Evolutionary conservation across 208 protist genomes (phyloP).

Genomic region (Trypanosoma theileri): DNA sequence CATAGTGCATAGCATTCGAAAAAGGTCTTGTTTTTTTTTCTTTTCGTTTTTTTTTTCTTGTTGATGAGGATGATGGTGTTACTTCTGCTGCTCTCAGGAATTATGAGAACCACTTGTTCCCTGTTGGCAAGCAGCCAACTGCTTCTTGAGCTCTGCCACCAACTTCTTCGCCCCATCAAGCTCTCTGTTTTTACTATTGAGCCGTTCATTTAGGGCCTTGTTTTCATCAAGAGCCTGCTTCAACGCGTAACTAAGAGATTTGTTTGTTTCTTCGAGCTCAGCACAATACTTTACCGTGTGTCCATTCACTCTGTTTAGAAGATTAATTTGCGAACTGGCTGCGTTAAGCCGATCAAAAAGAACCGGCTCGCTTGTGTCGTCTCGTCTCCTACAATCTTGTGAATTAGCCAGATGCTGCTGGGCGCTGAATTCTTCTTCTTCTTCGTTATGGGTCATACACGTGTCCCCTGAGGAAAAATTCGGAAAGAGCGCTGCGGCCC

Average conservation of each 20-base stretch:
- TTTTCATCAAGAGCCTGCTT: constrained; percentile 22
- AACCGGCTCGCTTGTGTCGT: neutral
- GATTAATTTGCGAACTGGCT: constrained; percentile 59
- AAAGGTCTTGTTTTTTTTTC: constrained; percentile 13
- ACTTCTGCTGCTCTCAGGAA: neutral
- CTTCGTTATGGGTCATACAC: neutral
- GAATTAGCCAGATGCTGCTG: constrained; percentile 5
- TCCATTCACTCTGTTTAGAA: constrained; percentile 56
- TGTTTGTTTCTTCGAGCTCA: constrained; percentile 52
- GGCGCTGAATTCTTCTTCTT: neutral
- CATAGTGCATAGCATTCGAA: neutral
- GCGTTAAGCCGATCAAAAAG: constrained; percentile 37
- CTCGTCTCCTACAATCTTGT: neutral
- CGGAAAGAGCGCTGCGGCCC: constrained; percentile 23
- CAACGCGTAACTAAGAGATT: constrained; percentile 24
- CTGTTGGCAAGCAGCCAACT: constrained; percentile 12
- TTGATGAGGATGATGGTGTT: neutral
- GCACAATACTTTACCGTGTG: constrained; percentile 40
- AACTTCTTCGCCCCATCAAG: constrained; percentile 45
- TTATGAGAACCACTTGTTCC: neutral
- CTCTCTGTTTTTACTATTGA: constrained; percentile 31
- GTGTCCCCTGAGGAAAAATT: constrained; percentile 10
- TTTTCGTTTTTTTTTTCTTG: constrained; percentile 25
- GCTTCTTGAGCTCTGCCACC: constrained; percentile 44
- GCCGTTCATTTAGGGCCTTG: constrained; percentile 31